A percentile compares a stretch with the other conserved stretches of the same genome.
These are phyloP conservation scores for Saitozyma sp. DNA, from an alignment of 768 basidiomycete genomes.

Conservation along the genomic window DNA sequence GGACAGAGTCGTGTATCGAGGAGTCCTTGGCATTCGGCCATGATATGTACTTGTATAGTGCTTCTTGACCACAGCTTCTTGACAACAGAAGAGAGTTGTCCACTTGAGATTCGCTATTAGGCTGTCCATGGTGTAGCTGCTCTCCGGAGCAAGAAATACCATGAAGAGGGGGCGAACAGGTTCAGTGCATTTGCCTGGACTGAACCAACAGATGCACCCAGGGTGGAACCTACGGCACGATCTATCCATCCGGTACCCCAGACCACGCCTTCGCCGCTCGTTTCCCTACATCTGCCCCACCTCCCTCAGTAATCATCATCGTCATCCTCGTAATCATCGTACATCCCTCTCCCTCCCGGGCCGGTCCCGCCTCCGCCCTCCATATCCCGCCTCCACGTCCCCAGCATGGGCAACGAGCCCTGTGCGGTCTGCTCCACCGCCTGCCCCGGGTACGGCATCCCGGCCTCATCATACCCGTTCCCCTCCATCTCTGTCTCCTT, in stretches of 20 bases:
- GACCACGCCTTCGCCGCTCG: not conserved
- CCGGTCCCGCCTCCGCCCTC: conserved; percentile 52
- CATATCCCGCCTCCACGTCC: conserved; percentile 35
- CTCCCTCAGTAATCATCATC: conserved; percentile 50
- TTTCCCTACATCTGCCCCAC: not conserved
- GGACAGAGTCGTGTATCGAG: conserved; percentile 60
- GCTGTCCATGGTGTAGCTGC: too few relatives aligned
- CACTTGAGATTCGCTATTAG: too few relatives aligned
- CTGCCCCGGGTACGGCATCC: not conserved
- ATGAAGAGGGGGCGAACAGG: too few relatives aligned
- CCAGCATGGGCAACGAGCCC: conserved; percentile 21
- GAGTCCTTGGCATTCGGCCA: conserved; percentile 9
- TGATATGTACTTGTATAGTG: not conserved
- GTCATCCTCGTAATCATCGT: conserved; percentile 51
- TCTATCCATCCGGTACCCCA: too few relatives aligned
- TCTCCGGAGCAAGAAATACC: too few relatives aligned
- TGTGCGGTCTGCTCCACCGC: not conserved
- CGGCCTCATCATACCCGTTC: conserved; percentile 8
- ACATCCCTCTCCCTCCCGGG: conserved; percentile 51
- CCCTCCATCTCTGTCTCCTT: not conserved
- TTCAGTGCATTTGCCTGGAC: too few relatives aligned
- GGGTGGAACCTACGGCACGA: too few relatives aligned
- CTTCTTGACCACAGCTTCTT: too few relatives aligned
- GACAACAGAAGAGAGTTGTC: too few relatives aligned
- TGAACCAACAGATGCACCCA: too few relatives aligned